Evolutionary conservation across 148 eudicot species (phyloP), one percentile per base, ranked within the genome.

Genomic region (Diospyros kaki): DNA sequence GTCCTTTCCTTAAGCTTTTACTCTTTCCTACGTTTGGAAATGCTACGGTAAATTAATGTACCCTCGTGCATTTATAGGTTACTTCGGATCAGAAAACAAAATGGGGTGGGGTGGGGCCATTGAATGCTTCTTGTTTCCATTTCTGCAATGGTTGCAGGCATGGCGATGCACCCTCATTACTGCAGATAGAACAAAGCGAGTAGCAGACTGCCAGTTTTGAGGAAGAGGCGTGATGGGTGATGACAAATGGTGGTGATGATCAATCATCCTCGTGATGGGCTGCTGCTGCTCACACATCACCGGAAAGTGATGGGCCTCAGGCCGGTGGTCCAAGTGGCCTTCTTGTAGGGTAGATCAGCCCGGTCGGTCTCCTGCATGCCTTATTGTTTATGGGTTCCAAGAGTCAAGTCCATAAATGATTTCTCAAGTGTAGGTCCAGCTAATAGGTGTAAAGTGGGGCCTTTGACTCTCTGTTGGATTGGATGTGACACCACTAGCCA

Each of bases 201-300:
- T 15, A 15, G 69, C 5, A 38, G 41, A 43, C 1, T 50, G 40
- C 38, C 12, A 39, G 9, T 39, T 28, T 9, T 62, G 28, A 41
- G 66, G 70, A 52, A 28, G 28, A 28, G 77, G 67, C 45, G 41
- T 62, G 77, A 54, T 6, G 6, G 48, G 66, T 55, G 63, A 41
- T 71, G 73, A 71, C 73, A 71, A 13, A 42, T 40, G 63, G 50
- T 9, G 39, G 62, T 4, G 8, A 51, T 61, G 69, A 74, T 63
- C 38, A 59, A 15, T 42, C 51, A 42, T 70, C 10, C 10, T 51
- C 73, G 41, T 53, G 28, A 40, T 41, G 61, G 61, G 28, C 28
- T 28, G 28, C 28, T 28, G 28, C 28, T 28, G 28, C 28, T 28
- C 28, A 28, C 28, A 28, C 28, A 28, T 28, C 28, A 28, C 28